Evolutionary conservation across 2,329 filamentous ascomycete genomes (phyloP), one percentile per base, ranked within the genome.

Genomic region (Plenodomus biglobosus): DNA sequence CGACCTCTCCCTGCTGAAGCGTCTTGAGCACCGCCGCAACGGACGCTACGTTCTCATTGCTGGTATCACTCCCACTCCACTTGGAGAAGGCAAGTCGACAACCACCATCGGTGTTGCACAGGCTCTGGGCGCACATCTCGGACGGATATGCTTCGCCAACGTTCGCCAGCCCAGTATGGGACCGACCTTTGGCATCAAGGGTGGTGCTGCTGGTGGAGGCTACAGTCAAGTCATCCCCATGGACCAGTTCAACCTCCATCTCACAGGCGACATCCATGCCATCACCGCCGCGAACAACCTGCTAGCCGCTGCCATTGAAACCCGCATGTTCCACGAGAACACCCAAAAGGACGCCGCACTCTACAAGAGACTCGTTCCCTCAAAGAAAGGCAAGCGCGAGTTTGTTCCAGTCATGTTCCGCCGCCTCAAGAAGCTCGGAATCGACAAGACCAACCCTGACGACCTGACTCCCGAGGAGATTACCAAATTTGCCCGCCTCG

Each of bases 221-320:
- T 99, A 97, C 83, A 96, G 90, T 73, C 94, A 99, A 73, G 94
- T 99, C 68, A 97, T 99, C 64, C 94, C 94, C 50, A 99, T 99
- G 94, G 94, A 99, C 65, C 94, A 99, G 74, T 99, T 99, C 80
- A 99, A 99, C 76, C 79, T 99, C 68, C 94, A 99, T 73, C 77
- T 99, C 65, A 99, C 94, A 46, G 94, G 94, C 65, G 94, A 99
- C 71, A 97, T 99, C 48, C 94, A 99, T 72, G 94, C 94, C 58
- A 94, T 99, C 66, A 91, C 91, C 44, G 92, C 92, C 21, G 94
- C 94, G 32, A 99, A 97, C 81, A 99, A 99, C 75, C 80, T 99
- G 48, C 83, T 99, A 37, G 92, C 94, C 38, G 94, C 94, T 45
- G 94, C 94, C 30, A 95, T 99, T 55, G 94, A 99, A 70, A 97